phyloP scores from a whole-genome alignment of 495 filamentous ascomycete genomes.

The Penicillium mononematosum region DNA sequence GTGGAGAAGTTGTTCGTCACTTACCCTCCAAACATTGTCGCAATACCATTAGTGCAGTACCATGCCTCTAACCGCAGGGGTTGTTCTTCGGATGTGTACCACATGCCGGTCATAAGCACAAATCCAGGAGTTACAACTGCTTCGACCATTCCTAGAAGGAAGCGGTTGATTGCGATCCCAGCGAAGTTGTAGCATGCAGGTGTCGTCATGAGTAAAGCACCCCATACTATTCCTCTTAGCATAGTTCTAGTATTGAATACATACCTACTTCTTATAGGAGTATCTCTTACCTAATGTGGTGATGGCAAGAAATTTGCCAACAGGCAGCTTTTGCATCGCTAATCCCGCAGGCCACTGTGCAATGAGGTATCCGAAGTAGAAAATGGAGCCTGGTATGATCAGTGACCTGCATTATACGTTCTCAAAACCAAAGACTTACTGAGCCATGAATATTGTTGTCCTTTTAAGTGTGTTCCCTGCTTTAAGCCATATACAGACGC shows the following conservation, averaged over 20 bases:
- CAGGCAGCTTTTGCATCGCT: conserved; percentile 52
- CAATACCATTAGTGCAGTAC: conserved; percentile 57
- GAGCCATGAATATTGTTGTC: conserved; percentile 60
- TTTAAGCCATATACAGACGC: conserved; percentile 59
- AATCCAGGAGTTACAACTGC: conserved; percentile 57
- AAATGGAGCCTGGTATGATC: conserved; percentile 41
- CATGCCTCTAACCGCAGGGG: conserved; percentile 54
- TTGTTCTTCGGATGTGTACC: conserved; percentile 55
- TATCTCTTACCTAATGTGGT: conserved; percentile 34
- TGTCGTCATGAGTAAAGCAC: conserved; percentile 40
- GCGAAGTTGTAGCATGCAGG: conserved; percentile 43
- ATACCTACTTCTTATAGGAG: background rate
- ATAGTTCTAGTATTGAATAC: background rate
- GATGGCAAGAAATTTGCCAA: conserved; percentile 50
- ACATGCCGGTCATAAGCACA: conserved; percentile 57
- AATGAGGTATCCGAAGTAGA: conserved; percentile 56
- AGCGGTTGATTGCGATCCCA: conserved; percentile 44
- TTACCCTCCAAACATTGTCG: conserved; percentile 54
- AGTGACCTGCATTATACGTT: background rate
- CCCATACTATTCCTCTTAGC: conserved; percentile 34
- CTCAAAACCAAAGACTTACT: conserved; percentile 13
- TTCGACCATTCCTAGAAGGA: conserved; percentile 55
- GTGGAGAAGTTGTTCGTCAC: background rate
- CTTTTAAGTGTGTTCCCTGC: conserved; percentile 48
- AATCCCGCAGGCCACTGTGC: conserved; percentile 54